A percentile compares a stretch with the other conserved stretches of the same genome.
Conservation (phyloP, 345 rosid species). For the Moricandia moricandioides region DNA sequence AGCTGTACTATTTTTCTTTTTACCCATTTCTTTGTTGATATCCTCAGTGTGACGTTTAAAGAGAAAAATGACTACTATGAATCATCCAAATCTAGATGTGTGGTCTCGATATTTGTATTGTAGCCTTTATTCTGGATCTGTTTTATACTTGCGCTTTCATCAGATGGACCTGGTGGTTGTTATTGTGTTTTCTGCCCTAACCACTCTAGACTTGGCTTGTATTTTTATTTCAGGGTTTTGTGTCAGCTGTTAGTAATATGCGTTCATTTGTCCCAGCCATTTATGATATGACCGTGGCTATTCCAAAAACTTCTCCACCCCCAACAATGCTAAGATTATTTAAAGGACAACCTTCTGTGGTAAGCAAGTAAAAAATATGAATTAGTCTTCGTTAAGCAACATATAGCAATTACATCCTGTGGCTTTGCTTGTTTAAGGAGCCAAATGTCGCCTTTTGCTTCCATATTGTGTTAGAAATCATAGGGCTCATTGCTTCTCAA, state of each 20-base stretch:
- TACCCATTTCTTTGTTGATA: neutral
- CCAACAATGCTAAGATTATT: slow-evolving; percentile 86
- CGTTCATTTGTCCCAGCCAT: slow-evolving; percentile 94
- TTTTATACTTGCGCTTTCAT: neutral
- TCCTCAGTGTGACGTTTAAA: slow-evolving; percentile 2
- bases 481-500: slow-evolving; percentile 8
- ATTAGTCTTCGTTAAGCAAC: slow-evolving; percentile 6
- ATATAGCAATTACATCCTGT: neutral
- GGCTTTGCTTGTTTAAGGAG: too few species aligned
- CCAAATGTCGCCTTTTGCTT: neutral
- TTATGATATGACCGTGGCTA: slow-evolving; percentile 81
- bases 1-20: neutral
- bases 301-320: slow-evolving; percentile 66
- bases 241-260: slow-evolving; percentile 87
- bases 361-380: slow-evolving; percentile 37
- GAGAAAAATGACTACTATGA: too few species aligned
- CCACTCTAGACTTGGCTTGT: slow-evolving; percentile 8
- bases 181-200: too few species aligned
- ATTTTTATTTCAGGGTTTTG: slow-evolving; percentile 73
- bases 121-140: neutral
- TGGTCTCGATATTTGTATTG: slow-evolving; percentile 2
- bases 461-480: neutral
- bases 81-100: slow-evolving; percentile 12
- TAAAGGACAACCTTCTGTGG: slow-evolving; percentile 89
- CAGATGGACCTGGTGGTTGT: neutral